Conservation (phyloP, 768 basidiomycete species). For the Crassisporium funariophilum region DNA sequence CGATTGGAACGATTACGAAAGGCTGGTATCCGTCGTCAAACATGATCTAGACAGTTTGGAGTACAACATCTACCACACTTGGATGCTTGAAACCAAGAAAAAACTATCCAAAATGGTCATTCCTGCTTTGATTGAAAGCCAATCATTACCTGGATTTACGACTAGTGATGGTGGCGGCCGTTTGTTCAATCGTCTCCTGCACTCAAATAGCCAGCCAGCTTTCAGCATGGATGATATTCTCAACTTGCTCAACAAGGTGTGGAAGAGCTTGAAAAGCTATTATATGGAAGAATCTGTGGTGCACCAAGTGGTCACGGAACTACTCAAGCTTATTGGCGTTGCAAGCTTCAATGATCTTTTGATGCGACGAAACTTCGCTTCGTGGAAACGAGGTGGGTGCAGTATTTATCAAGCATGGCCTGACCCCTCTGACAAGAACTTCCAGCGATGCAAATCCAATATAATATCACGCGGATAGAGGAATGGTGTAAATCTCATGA, state of each 20-base stretch:
- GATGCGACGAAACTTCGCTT: conserved; percentile 98
- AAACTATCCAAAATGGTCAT: conserved; percentile 96
- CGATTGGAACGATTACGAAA: conserved; percentile 97
- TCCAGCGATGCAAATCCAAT: conserved; percentile 99
- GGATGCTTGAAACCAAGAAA: conserved; percentile 99
- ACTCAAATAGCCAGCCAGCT: conserved; percentile 84
- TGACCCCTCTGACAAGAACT: conserved; percentile 3
- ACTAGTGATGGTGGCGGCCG: conserved; percentile 92
- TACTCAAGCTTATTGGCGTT: conserved; percentile 94
- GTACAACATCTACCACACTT: conserved; percentile 99
- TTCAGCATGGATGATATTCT: conserved; percentile 98
- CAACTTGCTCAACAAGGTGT: conserved; percentile 95
- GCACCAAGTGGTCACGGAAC: conserved; percentile 92
- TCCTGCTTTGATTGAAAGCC: conserved; percentile 97
- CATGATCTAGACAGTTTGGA: conserved; percentile 98
- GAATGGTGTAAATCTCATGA: conserved; percentile 99
- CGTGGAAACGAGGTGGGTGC: conserved; percentile 95
- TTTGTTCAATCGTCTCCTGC: conserved; percentile 90
- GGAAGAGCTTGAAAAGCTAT: conserved; percentile 97
- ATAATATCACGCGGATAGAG: conserved; percentile 96
- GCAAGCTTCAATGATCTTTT: conserved; percentile 97
- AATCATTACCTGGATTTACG: conserved; percentile 96
- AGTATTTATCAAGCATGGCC: background rate
- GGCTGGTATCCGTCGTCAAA: conserved; percentile 95
- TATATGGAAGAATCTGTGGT: conserved; percentile 98